A percentile compares a stretch with the other conserved stretches of the same genome.
These are phyloP conservation scores for Erythrophleum fordii DNA, from an alignment of 306 rosid genomes.

Conservation along the genomic window DNA sequence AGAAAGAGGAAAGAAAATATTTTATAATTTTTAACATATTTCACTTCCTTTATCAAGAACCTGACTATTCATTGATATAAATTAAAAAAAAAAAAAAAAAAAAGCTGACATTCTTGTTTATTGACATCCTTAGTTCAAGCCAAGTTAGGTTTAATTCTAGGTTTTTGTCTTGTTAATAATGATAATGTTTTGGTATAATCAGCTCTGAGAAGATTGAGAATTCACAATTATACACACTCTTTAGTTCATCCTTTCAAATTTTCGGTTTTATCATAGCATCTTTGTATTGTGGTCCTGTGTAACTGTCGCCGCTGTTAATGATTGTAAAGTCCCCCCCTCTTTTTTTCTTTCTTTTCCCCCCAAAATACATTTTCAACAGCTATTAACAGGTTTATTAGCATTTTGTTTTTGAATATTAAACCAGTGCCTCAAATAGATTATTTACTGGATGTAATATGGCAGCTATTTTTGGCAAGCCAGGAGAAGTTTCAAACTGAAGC, in stretches of 20 bases:
- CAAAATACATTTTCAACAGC: too few species aligned
- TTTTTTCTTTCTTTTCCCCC: too few species aligned
- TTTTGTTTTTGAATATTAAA: too few species aligned
- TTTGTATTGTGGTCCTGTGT: background rate
- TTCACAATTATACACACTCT: conserved; percentile 5
- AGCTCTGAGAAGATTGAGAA: conserved; percentile 18
- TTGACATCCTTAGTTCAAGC: background rate
- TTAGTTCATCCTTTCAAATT: background rate
- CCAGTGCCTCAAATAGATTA: background rate
- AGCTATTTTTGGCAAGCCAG: conserved; percentile 73
- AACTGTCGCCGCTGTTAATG: background rate
- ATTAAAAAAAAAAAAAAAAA: too few species aligned
- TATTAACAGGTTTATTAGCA: too few species aligned
- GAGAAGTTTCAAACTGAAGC: conserved; percentile 94
- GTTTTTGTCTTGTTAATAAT: background rate
- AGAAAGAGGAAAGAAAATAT: background rate
- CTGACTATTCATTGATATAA: background rate
- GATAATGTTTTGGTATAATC: background rate
- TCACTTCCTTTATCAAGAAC: background rate
- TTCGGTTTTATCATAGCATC: background rate
- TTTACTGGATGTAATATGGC: conserved; percentile 34
- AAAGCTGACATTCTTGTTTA: background rate
- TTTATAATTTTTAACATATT: background rate
- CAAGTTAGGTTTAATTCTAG: background rate
- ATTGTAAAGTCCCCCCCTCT: background rate